Evolutionary conservation across 331 rosid genomes (phyloP), one percentile per base, ranked within the genome.

Genomic region (Quercus lobata): DNA sequence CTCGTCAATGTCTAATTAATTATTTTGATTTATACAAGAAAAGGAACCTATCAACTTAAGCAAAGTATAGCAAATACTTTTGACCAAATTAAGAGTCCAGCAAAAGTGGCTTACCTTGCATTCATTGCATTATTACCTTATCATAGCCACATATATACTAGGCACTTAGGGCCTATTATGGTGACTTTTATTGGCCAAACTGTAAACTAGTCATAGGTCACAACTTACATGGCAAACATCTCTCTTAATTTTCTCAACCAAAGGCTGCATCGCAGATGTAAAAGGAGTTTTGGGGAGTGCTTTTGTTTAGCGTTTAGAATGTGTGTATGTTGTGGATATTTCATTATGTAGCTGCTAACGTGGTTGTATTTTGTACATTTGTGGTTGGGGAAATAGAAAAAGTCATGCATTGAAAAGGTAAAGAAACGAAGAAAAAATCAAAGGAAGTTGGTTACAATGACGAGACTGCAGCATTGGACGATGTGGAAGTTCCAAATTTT

Each of bases 61-160:
- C 24, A 79, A 82, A 58, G 72, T 57, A 5, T 24, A 58, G 68
- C 74, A 81, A 69, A 57, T 72, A 55, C 73, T 22, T 76, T 76
- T 70, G 83, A 71, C 83, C 73, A 74, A 73, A 8, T 41, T 41
- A 41, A 70, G 70, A 71, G 82, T 46, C 73, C 69, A 66, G 15
- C 29, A 46, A 57, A 29, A 17, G 34, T 30, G 32, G 49, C 30
- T 30, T 24, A 12, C 17, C 58, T 65, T 15, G 1, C 24, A 37
- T 72, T 72, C 54, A 57, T 52, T 56, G 65, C 73, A 35, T 68
- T 68, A 2, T 5, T 10, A 22, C 52, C 49, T 24, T 5, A 7
- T 22, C 57, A 75, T 24, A 12, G 46, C n/a, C 3, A 7, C 7
- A 53, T 30, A 34, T 34, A 34, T 34, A 75, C 76, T 73, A 15